These are phyloP conservation scores for Insectozyma bohioensis DNA, from an alignment of 1,139 yeast genomes.

Conservation along the genomic window DNA sequence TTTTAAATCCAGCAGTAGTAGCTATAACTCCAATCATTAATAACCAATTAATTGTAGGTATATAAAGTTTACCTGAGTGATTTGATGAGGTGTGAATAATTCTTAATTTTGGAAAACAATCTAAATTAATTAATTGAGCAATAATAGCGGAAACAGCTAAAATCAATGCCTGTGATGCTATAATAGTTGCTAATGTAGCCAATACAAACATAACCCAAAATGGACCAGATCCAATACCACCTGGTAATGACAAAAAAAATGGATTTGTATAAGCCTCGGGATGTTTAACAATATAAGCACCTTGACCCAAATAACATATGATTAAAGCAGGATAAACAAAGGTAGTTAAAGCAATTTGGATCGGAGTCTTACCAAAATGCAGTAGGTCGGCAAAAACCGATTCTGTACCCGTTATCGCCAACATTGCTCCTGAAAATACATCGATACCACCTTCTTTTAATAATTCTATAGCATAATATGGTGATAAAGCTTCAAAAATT, in stretches of 20 bases:
- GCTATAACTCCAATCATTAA: constrained; percentile 50
- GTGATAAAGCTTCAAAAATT: constrained; percentile 49
- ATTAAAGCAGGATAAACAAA: constrained; percentile 55
- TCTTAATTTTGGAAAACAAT: constrained; percentile 51
- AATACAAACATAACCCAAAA: constrained; percentile 55
- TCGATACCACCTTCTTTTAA: constrained; percentile 42
- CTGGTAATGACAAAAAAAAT: constrained; percentile 53
- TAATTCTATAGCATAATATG: constrained; percentile 48
- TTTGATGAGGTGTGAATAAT: constrained; percentile 44
- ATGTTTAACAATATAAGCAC: constrained; percentile 44
- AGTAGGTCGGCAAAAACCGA: constrained; percentile 67
- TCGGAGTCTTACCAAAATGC: constrained; percentile 50
- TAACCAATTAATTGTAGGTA: constrained; percentile 49
- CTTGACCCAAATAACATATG: constrained; percentile 57
- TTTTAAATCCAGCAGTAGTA: constrained; percentile 54
- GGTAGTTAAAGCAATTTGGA: constrained; percentile 44
- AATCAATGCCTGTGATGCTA: constrained; percentile 61
- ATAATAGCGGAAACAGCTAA: constrained; percentile 54
- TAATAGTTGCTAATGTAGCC: constrained; percentile 54
- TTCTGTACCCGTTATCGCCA: constrained; percentile 59
- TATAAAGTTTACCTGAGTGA: constrained; percentile 49
- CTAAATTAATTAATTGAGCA: constrained; percentile 51
- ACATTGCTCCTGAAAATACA: constrained; percentile 50
- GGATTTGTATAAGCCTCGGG: constrained; percentile 42
- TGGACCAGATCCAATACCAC: constrained; percentile 39